A percentile compares a stretch with the other conserved stretches of the same genome.
phyloP scores from a whole-genome alignment of 768 basidiomycete species.

The Pleurotus tuoliensis region DNA sequence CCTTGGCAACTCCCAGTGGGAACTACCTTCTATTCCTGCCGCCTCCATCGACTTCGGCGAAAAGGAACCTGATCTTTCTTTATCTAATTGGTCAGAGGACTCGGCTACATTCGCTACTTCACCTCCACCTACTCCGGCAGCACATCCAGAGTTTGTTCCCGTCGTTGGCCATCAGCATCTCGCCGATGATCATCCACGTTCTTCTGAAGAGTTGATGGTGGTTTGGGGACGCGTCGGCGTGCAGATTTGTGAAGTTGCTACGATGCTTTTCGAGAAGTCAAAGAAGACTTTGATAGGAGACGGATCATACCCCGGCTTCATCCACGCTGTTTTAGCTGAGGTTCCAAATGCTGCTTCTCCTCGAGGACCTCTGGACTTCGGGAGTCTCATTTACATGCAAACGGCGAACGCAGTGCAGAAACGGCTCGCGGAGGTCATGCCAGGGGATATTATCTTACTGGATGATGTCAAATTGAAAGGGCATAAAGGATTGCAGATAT shows the following conservation, averaged over 20 bases:
- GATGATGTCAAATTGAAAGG: conserved; percentile 69
- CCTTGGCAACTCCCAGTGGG: conserved; percentile 55
- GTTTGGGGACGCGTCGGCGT: conserved; percentile 75
- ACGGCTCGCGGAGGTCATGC: conserved; percentile 75
- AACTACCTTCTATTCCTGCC: conserved; percentile 57
- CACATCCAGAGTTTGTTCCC: conserved; percentile 7
- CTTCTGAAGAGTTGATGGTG: conserved; percentile 63
- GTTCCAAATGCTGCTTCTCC: conserved; percentile 58
- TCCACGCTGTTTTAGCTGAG: conserved; percentile 58
- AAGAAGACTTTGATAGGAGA: conserved; percentile 80
- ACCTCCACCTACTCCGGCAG: conserved; percentile 21
- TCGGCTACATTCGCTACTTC: conserved; percentile 29
- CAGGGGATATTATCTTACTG: conserved; percentile 79
- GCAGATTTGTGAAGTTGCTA: conserved; percentile 68
- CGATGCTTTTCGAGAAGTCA: conserved; percentile 65
- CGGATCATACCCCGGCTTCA: conserved; percentile 79
- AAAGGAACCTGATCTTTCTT: conserved; percentile 41
- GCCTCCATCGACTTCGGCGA: conserved; percentile 49
- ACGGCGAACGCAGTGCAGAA: conserved; percentile 62
- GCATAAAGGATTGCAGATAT: conserved; percentile 78
- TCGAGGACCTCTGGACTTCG: conserved; percentile 44
- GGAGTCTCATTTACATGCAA: conserved; percentile 76
- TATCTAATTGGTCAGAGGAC: conserved; percentile 60
- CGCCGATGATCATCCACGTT: conserved; percentile 31
- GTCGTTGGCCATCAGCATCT: too few species aligned